Percentiles rank a stretch among this genome's conserved stretches.
These are phyloP conservation scores for Metarhizium robertsii DNA, from an alignment of 2,329 filamentous ascomycete species.

Conservation along the genomic window DNA sequence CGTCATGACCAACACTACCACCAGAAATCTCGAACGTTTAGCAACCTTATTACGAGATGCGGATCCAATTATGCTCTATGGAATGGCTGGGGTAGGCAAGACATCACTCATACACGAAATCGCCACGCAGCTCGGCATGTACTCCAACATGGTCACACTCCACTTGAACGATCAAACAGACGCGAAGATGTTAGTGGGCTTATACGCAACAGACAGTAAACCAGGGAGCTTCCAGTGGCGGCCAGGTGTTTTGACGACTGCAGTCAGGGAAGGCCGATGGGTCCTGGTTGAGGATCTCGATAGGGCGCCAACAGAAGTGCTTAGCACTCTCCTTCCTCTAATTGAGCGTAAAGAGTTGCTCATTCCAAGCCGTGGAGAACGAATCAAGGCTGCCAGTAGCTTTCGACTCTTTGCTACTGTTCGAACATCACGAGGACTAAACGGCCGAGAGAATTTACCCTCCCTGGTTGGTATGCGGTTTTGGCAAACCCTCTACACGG, in stretches of 20 bases:
- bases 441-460: constrained; percentile 57
- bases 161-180: constrained; percentile 98
- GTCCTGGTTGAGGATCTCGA: constrained; percentile 96
- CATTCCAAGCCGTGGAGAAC: constrained; percentile 82
- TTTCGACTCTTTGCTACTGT: constrained; percentile 92
- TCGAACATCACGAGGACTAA: constrained; percentile 62
- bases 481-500: constrained; percentile 70
- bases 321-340: constrained; percentile 84
- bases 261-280: constrained; percentile 90
- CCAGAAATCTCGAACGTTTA: constrained; percentile 60
- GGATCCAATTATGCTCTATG: constrained; percentile 71
- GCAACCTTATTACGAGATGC: constrained; percentile 56
- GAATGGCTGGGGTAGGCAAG: constrained; percentile 81
- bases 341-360: constrained; percentile 88
- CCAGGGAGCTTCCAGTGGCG: constrained; percentile 90
- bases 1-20: constrained; percentile 64
- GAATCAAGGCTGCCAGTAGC: constrained; percentile 68
- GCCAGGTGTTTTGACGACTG: constrained; percentile 85
- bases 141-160: constrained; percentile 78
- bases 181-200: constrained; percentile 87
- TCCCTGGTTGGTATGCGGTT: constrained; percentile 75
- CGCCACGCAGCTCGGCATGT: constrained; percentile 69
- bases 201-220: constrained; percentile 82
- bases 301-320: constrained; percentile 85
- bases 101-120: constrained; percentile 77